Conservation (phyloP, 2,329 filamentous ascomycete species). For the Pseudocercospora cruenta region DNA sequence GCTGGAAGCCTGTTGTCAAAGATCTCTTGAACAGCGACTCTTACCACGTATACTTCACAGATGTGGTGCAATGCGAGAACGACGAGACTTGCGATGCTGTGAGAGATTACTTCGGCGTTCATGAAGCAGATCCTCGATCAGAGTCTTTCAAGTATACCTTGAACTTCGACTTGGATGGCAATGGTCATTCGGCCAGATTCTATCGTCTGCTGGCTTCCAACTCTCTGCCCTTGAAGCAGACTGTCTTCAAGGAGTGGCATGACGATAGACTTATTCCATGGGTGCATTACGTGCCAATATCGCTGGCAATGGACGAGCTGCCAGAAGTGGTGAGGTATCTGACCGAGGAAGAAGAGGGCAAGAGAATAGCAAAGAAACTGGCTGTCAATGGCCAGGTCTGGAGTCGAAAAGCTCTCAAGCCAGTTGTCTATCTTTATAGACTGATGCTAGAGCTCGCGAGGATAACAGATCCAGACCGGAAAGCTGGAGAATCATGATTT, state of each 20-base stretch:
- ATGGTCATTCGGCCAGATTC: constrained; percentile 59
- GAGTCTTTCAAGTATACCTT: constrained; percentile 19
- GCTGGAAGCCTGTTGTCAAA: constrained; percentile 12
- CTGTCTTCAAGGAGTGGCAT: constrained; percentile 61
- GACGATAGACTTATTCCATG: constrained; percentile 60
- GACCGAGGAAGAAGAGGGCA: constrained; percentile 32
- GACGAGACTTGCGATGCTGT: constrained; percentile 38
- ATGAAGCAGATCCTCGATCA: constrained; percentile 8
- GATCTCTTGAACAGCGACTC: constrained; percentile 23
- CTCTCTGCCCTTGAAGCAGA: constrained; percentile 56
- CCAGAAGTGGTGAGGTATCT: constrained; percentile 57
- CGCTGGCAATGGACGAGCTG: constrained; percentile 54
- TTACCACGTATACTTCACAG: constrained; percentile 53
- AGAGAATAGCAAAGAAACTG: constrained; percentile 17
- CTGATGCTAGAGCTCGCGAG: constrained; percentile 22
- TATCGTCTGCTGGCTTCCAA: constrained; percentile 55
- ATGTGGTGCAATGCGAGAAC: constrained; percentile 51
- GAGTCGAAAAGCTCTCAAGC: constrained; percentile 18
- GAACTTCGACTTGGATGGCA: constrained; percentile 58
- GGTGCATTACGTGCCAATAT: constrained; percentile 62
- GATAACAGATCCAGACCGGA: constrained; percentile 12
- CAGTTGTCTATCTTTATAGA: constrained; percentile 21
- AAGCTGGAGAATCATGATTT: constrained; percentile 1
- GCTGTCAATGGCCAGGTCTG: constrained; percentile 23
- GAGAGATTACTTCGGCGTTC: constrained; percentile 24